Evolutionary conservation across 345 rosid species (phyloP), one percentile per base, ranked within the genome.

Genomic region (Excoecaria cochinchinensis): DNA sequence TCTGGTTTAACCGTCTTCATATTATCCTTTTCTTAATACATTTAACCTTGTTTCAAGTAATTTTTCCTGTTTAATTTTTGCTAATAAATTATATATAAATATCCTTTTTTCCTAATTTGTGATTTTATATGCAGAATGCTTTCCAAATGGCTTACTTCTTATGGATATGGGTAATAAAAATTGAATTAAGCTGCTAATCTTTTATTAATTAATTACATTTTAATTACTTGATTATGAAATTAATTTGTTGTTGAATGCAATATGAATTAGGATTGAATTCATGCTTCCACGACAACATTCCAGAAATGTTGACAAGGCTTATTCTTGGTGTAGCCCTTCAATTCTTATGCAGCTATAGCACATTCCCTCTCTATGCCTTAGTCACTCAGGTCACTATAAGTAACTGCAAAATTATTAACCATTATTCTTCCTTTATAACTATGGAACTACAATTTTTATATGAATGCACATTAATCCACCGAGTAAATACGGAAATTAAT

Each of bases 1-100:
- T 85, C 80, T 82, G 87, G 87, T 85, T 85, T 83, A 82, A 85
- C 64, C 79, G 79, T 16, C 87, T 85, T 0, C 47, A 80, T 31
- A 74, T 82, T n/a, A 82, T 85, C 58, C 83, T 85, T 60, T 80
- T 67, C 78, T 76, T 85, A 60, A 72, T 85, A 51, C 87, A 85
- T 70, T 80, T 82, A 73, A 77, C 87, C 40, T 70, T 85, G 76
- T 85, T 85, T n/a, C n/a, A n/a, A n/a, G n/a, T n/a, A n/a, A n/a
- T n/a, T n/a, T n/a, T n/a, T n/a, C n/a, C n/a, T n/a, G n/a, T n/a
- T n/a, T n/a, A n/a, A n/a, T n/a, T n/a, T n/a, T n/a, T n/a, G n/a
- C n/a, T n/a, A n/a, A n/a, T n/a, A n/a, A 31, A 31, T 31, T 31
- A 31, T 31, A 0, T 31, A 31, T 31, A 31, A 31, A 31, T 31